Evolutionary conservation across 2,329 filamentous ascomycete genomes (phyloP).

Genomic region (Aschersonia sp.): DNA sequence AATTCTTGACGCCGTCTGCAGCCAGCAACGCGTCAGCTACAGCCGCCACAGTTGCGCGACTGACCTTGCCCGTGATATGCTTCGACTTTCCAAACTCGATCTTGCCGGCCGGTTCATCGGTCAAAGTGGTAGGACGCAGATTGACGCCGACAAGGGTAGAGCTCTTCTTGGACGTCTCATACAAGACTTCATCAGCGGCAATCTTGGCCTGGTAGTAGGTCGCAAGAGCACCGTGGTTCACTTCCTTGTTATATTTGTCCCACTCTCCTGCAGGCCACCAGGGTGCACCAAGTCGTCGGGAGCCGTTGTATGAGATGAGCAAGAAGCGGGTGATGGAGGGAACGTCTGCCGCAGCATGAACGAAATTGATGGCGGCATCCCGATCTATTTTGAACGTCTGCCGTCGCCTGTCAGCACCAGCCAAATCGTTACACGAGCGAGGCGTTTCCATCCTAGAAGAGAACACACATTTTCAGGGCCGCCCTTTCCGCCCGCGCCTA

Average conservation of each 20-base stretch:
- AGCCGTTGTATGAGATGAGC: constrained; percentile 46
- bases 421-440: too few species aligned
- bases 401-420: too few species aligned
- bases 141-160: constrained; percentile 31
- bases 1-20: constrained; percentile 27
- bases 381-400: constrained; percentile 45
- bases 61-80: constrained; percentile 24
- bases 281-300: constrained; percentile 32
- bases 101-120: constrained; percentile 30
- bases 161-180: constrained; percentile 28
- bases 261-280: constrained; percentile 42
- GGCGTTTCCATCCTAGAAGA: too few species aligned
- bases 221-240: constrained; percentile 25
- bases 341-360: constrained; percentile 40
- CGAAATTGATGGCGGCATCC: constrained; percentile 48
- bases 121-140: constrained; percentile 37
- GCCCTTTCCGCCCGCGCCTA: constrained; percentile 46
- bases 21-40: constrained; percentile 42
- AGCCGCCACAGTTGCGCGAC: constrained; percentile 45
- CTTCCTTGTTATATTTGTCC: constrained; percentile 27
- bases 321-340: constrained; percentile 46
- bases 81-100: constrained; percentile 32
- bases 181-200: constrained; percentile 42
- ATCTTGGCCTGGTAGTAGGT: constrained; percentile 48
- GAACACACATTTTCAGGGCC: constrained; percentile 29